These are phyloP conservation scores for Pistacia atlantica DNA, from an alignment of 345 rosid species.

Conservation along the genomic window DNA sequence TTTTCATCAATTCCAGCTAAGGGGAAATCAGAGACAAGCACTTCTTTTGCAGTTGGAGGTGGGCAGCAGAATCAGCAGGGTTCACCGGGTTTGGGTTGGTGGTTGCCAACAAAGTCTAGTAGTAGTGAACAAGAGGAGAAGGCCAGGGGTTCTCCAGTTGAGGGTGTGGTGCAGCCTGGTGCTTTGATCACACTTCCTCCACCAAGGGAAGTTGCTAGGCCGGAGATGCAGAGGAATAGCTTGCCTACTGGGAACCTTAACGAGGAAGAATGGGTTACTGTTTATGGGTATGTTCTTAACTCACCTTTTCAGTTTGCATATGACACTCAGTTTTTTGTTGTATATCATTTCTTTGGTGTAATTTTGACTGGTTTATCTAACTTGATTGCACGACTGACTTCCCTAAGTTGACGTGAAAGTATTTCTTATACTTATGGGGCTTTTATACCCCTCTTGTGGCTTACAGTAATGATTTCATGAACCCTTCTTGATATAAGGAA, in stretches of 20 bases:
- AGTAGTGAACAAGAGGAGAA: conserved; percentile 77
- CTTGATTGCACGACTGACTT: not conserved
- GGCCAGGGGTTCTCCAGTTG: conserved; percentile 89
- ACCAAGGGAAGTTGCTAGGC: conserved; percentile 94
- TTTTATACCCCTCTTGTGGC: not conserved
- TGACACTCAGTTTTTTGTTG: not conserved
- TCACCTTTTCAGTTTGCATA: not conserved
- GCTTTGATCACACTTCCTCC: conserved; percentile 89
- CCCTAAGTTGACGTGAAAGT: not conserved
- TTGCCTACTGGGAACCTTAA: conserved; percentile 74
- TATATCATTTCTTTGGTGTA: not conserved
- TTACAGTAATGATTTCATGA: not conserved
- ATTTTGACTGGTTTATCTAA: not conserved
- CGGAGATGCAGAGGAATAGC: conserved; percentile 72
- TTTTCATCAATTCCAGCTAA: conserved; percentile 53
- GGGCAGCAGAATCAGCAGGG: conserved; percentile 71
- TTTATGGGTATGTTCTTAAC: conserved; percentile 70
- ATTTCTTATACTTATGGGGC: not conserved
- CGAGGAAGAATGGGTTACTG: conserved; percentile 98
- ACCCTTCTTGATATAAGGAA: not conserved
- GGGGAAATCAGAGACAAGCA: conserved; percentile 60
- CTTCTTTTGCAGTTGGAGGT: conserved; percentile 57
- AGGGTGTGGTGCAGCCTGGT: conserved; percentile 86
- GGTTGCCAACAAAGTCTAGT: conserved; percentile 65
- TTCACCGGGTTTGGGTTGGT: conserved; percentile 62